Percentiles rank a stretch among this genome's conserved stretches.
Evolutionary conservation across 2,329 filamentous ascomycete species (phyloP).

Genomic region (Orbilia quercus): DNA sequence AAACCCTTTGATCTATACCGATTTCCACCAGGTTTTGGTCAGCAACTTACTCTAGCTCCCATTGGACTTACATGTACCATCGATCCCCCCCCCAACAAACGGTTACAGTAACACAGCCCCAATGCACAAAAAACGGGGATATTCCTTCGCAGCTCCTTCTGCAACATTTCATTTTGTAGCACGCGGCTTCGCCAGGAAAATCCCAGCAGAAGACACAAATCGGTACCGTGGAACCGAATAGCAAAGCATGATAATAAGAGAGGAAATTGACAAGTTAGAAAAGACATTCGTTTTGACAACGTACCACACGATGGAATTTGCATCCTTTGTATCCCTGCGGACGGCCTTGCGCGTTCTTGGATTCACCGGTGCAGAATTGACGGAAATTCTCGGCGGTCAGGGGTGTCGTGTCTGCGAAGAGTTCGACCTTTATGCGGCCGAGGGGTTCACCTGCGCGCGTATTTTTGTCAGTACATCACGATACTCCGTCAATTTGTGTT

Average conservation of each 20-base stretch:
- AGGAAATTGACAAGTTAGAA: not conserved
- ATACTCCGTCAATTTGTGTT: constrained; percentile 17
- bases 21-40: not conserved
- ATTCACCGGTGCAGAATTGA: constrained; percentile 95
- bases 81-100: no score
- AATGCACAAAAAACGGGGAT: not conserved
- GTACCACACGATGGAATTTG: constrained; percentile 92
- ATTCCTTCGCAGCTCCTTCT: not conserved
- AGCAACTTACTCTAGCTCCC: not conserved
- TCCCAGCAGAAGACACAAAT: constrained; percentile 13
- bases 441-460: constrained; percentile 80
- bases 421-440: constrained; percentile 87
- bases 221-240: constrained; percentile 13
- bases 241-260: no score
- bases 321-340: constrained; percentile 94
- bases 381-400: constrained; percentile 96
- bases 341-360: constrained; percentile 78
- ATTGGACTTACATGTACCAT: not conserved
- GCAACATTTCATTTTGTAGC: no score
- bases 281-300: constrained; percentile 61
- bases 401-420: constrained; percentile 85
- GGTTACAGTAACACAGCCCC: constrained; percentile 4
- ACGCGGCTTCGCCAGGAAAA: no score
- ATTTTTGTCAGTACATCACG: not conserved
- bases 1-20: constrained; percentile 83